Conservation (phyloP, 139 green algal species). For the Diplosphaera chodatii region DNA sequence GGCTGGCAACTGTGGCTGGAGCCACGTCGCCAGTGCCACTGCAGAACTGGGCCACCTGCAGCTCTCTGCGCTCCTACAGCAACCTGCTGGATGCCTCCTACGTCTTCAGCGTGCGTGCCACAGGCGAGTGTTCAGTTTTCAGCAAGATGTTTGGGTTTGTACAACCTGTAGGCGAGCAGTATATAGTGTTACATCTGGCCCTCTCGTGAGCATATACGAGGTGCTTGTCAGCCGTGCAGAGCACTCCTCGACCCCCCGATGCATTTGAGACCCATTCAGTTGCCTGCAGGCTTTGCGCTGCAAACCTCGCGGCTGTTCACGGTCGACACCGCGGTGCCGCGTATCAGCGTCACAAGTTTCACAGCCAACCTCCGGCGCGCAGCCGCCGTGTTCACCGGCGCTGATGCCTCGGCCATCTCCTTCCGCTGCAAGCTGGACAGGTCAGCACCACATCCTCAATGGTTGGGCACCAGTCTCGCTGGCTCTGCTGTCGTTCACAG, state of each 20-base stretch:
- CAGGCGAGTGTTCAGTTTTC: neutral
- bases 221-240: too few relatives aligned
- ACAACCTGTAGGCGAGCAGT: too few relatives aligned
- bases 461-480: too few relatives aligned
- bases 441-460: too few relatives aligned
- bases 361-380: neutral
- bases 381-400: slow-evolving; percentile 7
- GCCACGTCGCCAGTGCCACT: neutral
- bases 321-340: slow-evolving; percentile 1
- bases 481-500: too few relatives aligned
- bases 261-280: neutral
- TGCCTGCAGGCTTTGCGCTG: slow-evolving; percentile 5
- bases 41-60: slow-evolving; percentile 27
- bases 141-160: too few relatives aligned
- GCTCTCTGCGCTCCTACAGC: slow-evolving; percentile 22
- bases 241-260: too few relatives aligned
- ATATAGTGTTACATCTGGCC: too few relatives aligned
- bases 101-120: slow-evolving; percentile 42
- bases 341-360: neutral
- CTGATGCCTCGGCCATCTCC: slow-evolving; percentile 41
- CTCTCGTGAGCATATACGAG: too few relatives aligned
- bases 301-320: slow-evolving; percentile 15
- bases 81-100: slow-evolving; percentile 36
- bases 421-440: slow-evolving; percentile 35
- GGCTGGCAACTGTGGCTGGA: slow-evolving; percentile 1